Percentiles rank a stretch among this genome's conserved stretches.
phyloP scores from a whole-genome alignment of 2,329 filamentous ascomycete genomes.

The Cladosporium cucumerinum region DNA sequence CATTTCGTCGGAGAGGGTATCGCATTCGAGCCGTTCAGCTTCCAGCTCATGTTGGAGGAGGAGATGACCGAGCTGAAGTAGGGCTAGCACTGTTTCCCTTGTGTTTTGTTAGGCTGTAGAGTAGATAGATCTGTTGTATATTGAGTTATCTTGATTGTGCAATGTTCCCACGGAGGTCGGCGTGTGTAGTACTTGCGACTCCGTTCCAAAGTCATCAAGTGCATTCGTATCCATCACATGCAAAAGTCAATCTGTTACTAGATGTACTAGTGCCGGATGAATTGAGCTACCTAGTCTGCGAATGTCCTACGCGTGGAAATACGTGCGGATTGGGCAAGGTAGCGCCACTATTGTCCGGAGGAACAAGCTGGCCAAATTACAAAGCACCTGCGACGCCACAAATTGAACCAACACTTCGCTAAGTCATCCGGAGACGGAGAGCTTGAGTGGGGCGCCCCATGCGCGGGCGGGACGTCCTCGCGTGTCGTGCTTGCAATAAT shows the following conservation, averaged over 20 bases:
- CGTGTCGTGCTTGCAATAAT: not conserved
- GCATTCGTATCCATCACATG: not conserved
- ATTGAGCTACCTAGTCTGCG: not conserved
- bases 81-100: not conserved
- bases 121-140: slow-evolving; percentile 16
- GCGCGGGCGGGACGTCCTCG: no score
- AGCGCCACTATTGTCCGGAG: not conserved
- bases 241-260: not conserved
- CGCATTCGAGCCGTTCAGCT: slow-evolving; percentile 85
- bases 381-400: not conserved
- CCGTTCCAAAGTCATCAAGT: not conserved
- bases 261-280: not conserved
- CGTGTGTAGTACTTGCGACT: not conserved
- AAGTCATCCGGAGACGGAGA: not conserved
- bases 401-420: not conserved
- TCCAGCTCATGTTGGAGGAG: slow-evolving; percentile 79
- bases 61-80: slow-evolving; percentile 49
- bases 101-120: slow-evolving; percentile 14
- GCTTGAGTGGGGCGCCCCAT: no score
- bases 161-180: not conserved
- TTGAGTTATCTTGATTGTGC: slow-evolving; percentile 2
- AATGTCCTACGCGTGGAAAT: not conserved
- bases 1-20: slow-evolving; percentile 85
- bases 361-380: not conserved
- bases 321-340: not conserved